Evolutionary conservation across 306 rosid genomes (phyloP).

Genomic region (Adenanthera pavonina): DNA sequence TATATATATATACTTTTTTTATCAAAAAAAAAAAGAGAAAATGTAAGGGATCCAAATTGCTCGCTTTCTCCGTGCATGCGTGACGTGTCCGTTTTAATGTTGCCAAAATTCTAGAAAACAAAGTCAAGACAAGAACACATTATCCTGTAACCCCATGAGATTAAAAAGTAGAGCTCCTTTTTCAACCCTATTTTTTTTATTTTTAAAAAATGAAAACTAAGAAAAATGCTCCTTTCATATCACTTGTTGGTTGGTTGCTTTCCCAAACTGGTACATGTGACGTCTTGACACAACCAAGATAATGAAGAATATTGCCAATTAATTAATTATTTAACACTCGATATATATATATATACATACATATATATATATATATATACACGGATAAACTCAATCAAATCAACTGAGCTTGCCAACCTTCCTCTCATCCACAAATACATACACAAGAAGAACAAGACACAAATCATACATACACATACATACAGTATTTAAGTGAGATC

Average conservation of each 20-base stretch:
- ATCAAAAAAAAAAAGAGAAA: too few relatives aligned
- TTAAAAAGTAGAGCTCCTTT: not conserved
- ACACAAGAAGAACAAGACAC: not conserved
- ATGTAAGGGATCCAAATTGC: too few relatives aligned
- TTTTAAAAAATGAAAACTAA: not conserved
- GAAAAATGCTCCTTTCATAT: conserved; percentile 1
- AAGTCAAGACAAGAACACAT: too few relatives aligned
- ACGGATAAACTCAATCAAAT: conserved; percentile 30
- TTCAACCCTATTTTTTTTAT: not conserved
- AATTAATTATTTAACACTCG: conserved; percentile 9
- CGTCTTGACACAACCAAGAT: not conserved
- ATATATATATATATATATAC: too few relatives aligned
- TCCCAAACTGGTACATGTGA: not conserved
- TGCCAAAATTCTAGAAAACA: too few relatives aligned
- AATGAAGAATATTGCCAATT: not conserved
- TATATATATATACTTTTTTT: too few relatives aligned
- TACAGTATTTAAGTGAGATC: conserved; percentile 70
- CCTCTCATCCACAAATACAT: not conserved
- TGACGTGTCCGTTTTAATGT: too few relatives aligned
- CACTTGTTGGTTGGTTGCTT: not conserved
- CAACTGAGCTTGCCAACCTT: conserved; percentile 27
- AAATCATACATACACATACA: not conserved
- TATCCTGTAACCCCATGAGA: not conserved
- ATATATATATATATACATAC: not conserved
- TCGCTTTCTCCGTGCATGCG: too few relatives aligned